Conservation (phyloP, 2,329 filamentous ascomycete genomes). For the Xylogone sp. region DNA sequence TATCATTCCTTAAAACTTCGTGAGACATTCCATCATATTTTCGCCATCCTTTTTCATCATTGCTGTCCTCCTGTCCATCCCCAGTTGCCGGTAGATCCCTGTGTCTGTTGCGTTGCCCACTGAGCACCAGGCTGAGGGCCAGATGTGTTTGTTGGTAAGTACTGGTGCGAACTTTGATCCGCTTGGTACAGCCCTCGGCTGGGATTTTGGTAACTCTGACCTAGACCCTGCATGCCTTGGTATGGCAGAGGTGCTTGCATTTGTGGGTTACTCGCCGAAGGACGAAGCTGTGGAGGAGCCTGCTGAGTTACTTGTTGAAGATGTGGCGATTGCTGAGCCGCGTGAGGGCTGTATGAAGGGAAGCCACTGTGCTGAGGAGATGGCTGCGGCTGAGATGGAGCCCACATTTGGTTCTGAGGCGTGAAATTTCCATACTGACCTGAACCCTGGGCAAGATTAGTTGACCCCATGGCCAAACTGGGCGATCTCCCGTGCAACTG, state of each 20-base stretch:
- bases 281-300: conserved; percentile 57
- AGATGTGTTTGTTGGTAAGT: conserved; percentile 59
- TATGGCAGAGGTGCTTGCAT: conserved; percentile 59
- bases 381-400: conserved; percentile 57
- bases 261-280: conserved; percentile 48
- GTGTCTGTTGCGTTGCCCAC: conserved; percentile 28
- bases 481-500: conserved; percentile 67
- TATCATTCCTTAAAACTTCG: conserved; percentile 14
- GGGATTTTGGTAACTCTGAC: conserved; percentile 52
- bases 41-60: conserved; percentile 8
- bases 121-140: conserved; percentile 25
- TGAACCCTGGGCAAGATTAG: conserved; percentile 44
- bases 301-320: conserved; percentile 46
- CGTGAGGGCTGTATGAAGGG: conserved; percentile 48
- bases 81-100: conserved; percentile 22
- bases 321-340: conserved; percentile 30
- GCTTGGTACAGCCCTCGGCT: conserved; percentile 56
- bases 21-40: conserved; percentile 13
- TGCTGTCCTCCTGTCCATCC: conserved; percentile 25
- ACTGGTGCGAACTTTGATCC: conserved; percentile 62
- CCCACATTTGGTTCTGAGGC: conserved; percentile 60
- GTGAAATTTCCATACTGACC: conserved; percentile 55
- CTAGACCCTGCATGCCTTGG: conserved; percentile 58
- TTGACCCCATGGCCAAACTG: conserved; percentile 51
- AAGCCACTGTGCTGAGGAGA: conserved; percentile 50